Evolutionary conservation across 805 yeast species (phyloP), one percentile per base, ranked within the genome.

Genomic region (Komagataella kurtzmanii): DNA sequence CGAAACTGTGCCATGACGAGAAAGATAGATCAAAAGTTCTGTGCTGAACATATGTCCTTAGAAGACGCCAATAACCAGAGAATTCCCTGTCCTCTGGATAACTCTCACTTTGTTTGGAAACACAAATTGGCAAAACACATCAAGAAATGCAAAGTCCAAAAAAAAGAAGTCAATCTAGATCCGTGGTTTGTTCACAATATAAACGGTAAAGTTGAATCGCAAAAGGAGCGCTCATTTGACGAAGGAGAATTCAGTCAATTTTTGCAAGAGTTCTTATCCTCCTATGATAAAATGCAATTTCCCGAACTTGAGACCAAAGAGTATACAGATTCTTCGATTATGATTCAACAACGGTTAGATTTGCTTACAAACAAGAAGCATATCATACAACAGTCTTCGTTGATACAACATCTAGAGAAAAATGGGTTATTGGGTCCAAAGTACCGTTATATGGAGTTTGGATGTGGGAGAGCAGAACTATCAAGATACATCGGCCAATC

Each of bases 381-480:
- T 66, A 84, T 91, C 1, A 61, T 74, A 3, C 97, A 89, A 62
- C 97, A 89, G 63, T 75, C 89, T 0, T 84, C 95, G 1, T 63
- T 89, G 53, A 83, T 86, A 14, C 88, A 86, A 1, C 85, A 85
- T 55, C 63, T 89, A 58, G 69, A 73, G 21, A 61, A 65, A 3
- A 55, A 64, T 14, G 61, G 61, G 0, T 60, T 83, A 6, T 65
- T 83, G 44, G 62, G 65, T 1, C 45, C 62, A 2, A 53, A 57
- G 2, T 51, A 58, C 44, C 66, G 71, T 50, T 78, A 79, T 60
- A 62, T 85, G 24, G 97, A 89, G 65, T 88, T 88, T 70, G 97
- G 97, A 0, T 86, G 96, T 63, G 97, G 97, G 0, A 77, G 90
- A 55, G 96, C 87, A 1, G 97, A 90, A 61, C 72, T 89, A 21